A percentile compares a stretch with the other conserved stretches of the same genome.
Evolutionary conservation across 2,329 filamentous ascomycete genomes (phyloP).

Genomic region (Lecanosticta acicola): DNA sequence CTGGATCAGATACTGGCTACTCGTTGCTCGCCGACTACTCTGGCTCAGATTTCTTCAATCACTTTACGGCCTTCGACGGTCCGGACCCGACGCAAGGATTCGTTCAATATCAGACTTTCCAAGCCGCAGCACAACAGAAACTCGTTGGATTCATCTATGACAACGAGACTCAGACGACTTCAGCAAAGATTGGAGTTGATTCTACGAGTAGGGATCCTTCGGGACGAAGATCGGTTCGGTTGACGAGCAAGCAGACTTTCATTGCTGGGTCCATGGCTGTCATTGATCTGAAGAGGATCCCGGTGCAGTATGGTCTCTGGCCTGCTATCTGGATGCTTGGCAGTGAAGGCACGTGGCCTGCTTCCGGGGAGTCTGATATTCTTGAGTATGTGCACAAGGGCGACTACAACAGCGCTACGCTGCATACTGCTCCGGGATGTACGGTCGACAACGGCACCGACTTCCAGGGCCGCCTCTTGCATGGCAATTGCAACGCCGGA

Average conservation of each 20-base stretch:
- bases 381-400: slow-evolving; percentile 45
- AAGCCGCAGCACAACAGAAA: slow-evolving; percentile 34
- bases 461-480: slow-evolving; percentile 19
- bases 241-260: slow-evolving; percentile 44
- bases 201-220: slow-evolving; percentile 29
- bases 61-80: slow-evolving; percentile 41
- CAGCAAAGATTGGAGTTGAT: slow-evolving; percentile 46
- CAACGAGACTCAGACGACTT: slow-evolving; percentile 26
- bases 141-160: slow-evolving; percentile 39
- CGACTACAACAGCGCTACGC: slow-evolving; percentile 40
- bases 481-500: slow-evolving; percentile 28
- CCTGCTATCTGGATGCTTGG: slow-evolving; percentile 44
- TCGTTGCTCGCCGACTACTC: slow-evolving; percentile 27
- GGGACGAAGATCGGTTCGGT: slow-evolving; percentile 43
- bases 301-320: slow-evolving; percentile 48
- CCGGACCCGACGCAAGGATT: slow-evolving; percentile 42
- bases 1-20: slow-evolving; percentile 14
- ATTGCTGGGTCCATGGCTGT: slow-evolving; percentile 46
- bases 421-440: slow-evolving; percentile 45
- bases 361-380: slow-evolving; percentile 45
- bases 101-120: slow-evolving; percentile 20
- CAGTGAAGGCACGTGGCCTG: slow-evolving; percentile 33
- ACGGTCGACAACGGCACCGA: slow-evolving; percentile 33
- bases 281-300: slow-evolving; percentile 48
- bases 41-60: slow-evolving; percentile 39